Evolutionary conservation across 306 rosid species (phyloP), one percentile per base, ranked within the genome.

Genomic region (Macrotyloma uniflorum): DNA sequence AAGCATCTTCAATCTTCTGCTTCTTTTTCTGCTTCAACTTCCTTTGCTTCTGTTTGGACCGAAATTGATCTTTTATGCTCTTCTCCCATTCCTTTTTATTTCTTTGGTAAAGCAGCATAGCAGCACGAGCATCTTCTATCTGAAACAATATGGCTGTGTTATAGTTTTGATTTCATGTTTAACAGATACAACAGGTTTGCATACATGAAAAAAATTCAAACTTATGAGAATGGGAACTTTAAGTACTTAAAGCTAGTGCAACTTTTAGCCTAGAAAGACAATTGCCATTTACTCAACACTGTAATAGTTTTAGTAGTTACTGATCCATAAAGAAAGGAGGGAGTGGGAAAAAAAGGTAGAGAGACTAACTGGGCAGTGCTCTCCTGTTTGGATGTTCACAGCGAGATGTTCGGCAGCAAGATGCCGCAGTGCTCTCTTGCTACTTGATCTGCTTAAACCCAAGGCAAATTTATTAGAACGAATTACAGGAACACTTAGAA

Each of bases 41-140:
- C 76, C 77, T 85, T 82, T 85, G 93, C 82, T 95, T 95, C 80
- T 80, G 79, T 78, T 90, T 87, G 36, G 81, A 78, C 78, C 83
- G 88, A 24, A 13, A 59, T 51, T 89, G 90, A 78, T 88, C 90
- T 87, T 92, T 91, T 3, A 70, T 72, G 45, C 77, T 82, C 85
- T 77, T 95, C 78, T 93, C 99, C 99, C 99, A 95, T 67, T 77
- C 88, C 80, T 69, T 89, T 76, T 85, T 86, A 70, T 87, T 88
- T 78, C 82, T 89, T 87, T 89, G 96, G 83, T 93, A 95, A 69
- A 95, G 99, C 77, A 93, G 49, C 99, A 95, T 95, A 2, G 97
- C 98, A 9, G 98, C 91, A 4, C 97, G 92, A 61, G 98, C 97
- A 84, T 95, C 98, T 32, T 95, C 89, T 75, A 93, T 65, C 98